These are phyloP conservation scores for Drechslerella coelobrocha DNA, from an alignment of 2,329 filamentous ascomycete genomes.

Conservation along the genomic window DNA sequence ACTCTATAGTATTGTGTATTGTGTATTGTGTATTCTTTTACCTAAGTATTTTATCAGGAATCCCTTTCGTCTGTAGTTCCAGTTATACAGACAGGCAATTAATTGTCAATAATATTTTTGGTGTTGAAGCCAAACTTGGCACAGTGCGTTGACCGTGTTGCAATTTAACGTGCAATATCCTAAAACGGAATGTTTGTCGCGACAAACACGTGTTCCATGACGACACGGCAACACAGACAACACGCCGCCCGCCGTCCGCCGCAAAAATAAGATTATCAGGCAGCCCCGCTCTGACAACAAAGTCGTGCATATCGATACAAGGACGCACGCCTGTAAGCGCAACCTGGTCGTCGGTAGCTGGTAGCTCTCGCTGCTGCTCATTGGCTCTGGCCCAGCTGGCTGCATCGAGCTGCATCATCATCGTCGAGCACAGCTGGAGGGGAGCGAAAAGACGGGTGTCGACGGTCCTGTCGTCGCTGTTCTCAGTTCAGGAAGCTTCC, in stretches of 20 bases:
- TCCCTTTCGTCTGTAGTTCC: too few relatives aligned
- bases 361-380: conserved; percentile 14
- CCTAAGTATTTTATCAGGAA: too few relatives aligned
- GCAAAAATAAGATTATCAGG: too few relatives aligned
- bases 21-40: too few relatives aligned
- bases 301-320: conserved; percentile 37
- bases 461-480: not conserved
- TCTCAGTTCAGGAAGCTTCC: conserved; percentile 46
- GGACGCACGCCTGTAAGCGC: conserved; percentile 23
- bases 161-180: not conserved
- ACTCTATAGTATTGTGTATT: too few relatives aligned
- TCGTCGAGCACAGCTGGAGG: too few relatives aligned
- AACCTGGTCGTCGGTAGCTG: conserved; percentile 26
- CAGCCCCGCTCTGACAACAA: conserved; percentile 45
- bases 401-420: conserved; percentile 32
- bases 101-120: too few relatives aligned
- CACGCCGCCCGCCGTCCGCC: too few relatives aligned
- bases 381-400: conserved; percentile 16
- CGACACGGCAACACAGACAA: conserved; percentile 33
- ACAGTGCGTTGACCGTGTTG: conserved; percentile 26
- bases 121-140: not conserved
- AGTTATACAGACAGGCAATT: too few relatives aligned
- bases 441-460: not conserved
- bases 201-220: conserved; percentile 11
- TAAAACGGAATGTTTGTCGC: conserved; percentile 8